phyloP scores from a whole-genome alignment of 164 flowering plant species.

The Tinospora cordifolia region DNA sequence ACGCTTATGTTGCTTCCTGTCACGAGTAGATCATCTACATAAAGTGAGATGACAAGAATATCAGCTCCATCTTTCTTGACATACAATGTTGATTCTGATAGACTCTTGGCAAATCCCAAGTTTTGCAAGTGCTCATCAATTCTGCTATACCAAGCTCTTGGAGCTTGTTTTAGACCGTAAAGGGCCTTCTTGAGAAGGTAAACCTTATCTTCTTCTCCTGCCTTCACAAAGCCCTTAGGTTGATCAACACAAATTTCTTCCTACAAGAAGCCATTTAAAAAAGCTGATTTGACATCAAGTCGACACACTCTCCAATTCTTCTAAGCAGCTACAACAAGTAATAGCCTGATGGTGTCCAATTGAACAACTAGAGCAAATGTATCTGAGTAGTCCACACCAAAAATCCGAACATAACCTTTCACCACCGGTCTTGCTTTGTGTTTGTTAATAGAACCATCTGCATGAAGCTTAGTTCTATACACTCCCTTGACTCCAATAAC shows the following conservation, averaged over 20 bases:
- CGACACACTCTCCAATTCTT: not conserved
- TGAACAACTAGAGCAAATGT: not conserved
- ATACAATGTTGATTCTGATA: too few species aligned
- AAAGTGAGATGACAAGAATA: too few species aligned
- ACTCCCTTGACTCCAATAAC: not conserved
- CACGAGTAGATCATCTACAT: too few species aligned
- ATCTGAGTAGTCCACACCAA: not conserved
- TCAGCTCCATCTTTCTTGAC: too few species aligned
- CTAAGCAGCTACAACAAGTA: not conserved
- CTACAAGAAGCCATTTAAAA: not conserved
- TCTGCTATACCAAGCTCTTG: too few species aligned
- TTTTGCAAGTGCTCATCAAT: too few species aligned
- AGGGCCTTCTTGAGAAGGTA: not conserved
- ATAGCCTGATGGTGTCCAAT: not conserved
- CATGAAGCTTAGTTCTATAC: not conserved
- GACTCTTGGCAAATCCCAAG: too few species aligned
- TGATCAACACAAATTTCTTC: slow-evolving; percentile 4
- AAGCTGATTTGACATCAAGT: not conserved
- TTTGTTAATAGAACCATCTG: not conserved
- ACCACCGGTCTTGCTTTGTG: not conserved
- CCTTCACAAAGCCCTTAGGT: not conserved
- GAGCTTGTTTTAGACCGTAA: not conserved
- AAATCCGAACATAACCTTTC: not conserved
- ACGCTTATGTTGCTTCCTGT: too few species aligned
- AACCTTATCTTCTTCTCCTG: not conserved